These are phyloP conservation scores for Blastobotrys malaysiensis DNA, from an alignment of 1,139 yeast genomes.

Conservation along the genomic window DNA sequence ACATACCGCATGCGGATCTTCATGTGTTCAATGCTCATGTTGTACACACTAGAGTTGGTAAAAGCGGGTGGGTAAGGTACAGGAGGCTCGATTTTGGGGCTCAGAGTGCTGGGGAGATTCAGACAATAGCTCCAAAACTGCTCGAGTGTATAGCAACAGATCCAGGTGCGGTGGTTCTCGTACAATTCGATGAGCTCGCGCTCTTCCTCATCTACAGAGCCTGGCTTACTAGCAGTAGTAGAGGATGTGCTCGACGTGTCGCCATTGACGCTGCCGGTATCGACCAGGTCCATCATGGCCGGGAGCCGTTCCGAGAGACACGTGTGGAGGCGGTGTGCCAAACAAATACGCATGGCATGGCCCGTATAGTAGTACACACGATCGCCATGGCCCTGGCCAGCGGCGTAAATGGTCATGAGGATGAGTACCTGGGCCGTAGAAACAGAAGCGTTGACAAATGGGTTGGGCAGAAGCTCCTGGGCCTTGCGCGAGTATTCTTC, in stretches of 20 bases:
- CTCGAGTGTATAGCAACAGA: conserved; percentile 17
- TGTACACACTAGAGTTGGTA: conserved; percentile 5
- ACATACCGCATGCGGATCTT: conserved; percentile 2
- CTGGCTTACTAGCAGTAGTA: conserved; percentile 6
- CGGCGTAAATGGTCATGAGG: conserved; percentile 15
- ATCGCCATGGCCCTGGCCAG: conserved; percentile 16
- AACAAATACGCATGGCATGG: conserved; percentile 14
- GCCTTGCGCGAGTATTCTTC: conserved; percentile 18
- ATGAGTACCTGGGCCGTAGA: conserved; percentile 17
- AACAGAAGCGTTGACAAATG: conserved; percentile 13
- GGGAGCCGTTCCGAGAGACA: not conserved
- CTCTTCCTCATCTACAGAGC: not conserved
- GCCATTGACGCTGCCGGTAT: not conserved
- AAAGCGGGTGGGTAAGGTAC: conserved; percentile 9
- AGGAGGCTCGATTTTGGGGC: conserved; percentile 9
- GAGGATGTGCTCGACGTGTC: conserved; percentile 13
- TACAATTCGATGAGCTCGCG: conserved; percentile 7
- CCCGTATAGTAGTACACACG: conserved; percentile 17
- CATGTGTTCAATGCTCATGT: conserved; percentile 8
- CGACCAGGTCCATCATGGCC: not conserved
- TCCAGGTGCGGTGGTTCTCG: conserved; percentile 19
- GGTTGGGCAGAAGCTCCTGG: conserved; percentile 15
- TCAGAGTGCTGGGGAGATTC: conserved; percentile 14
- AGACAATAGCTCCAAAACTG: conserved; percentile 16
- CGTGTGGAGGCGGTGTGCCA: conserved; percentile 17